Evolutionary conservation across 768 basidiomycete genomes (phyloP).

Genomic region (Trametes maxima): DNA sequence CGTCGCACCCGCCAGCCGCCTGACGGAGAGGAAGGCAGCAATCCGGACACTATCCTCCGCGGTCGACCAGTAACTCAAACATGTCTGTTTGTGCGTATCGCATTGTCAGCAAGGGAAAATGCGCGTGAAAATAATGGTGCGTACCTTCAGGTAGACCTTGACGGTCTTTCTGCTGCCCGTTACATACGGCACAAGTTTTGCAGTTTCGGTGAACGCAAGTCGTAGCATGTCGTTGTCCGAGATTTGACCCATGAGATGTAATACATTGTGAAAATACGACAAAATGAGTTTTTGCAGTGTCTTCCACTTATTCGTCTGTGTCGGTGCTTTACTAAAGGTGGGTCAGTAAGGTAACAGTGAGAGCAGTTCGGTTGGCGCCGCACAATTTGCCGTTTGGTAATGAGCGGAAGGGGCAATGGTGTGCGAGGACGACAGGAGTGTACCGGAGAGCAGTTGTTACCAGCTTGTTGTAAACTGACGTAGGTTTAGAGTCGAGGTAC

Average conservation of each 20-base stretch:
- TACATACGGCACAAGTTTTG: constrained; percentile 89
- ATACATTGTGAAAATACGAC: constrained; percentile 87
- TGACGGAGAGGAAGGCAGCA: constrained; percentile 81
- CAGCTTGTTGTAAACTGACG: constrained; percentile 90
- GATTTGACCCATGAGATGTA: constrained; percentile 77
- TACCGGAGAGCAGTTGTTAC: constrained; percentile 85
- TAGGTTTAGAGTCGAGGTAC: constrained; percentile 8
- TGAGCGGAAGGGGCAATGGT: constrained; percentile 88
- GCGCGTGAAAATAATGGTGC: not conserved
- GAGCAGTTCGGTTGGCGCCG: constrained; percentile 28
- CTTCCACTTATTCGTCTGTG: constrained; percentile 80
- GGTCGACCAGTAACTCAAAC: constrained; percentile 82
- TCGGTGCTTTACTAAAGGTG: constrained; percentile 71
- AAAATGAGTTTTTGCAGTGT: constrained; percentile 84
- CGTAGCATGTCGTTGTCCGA: constrained; percentile 65
- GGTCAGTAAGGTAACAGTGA: constrained; percentile 5
- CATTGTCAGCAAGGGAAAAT: not conserved
- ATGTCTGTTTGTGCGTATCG: constrained; percentile 52
- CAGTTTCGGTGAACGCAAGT: constrained; percentile 79
- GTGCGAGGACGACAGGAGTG: constrained; percentile 84
- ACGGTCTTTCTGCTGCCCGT: constrained; percentile 82
- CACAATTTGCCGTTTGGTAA: constrained; percentile 85
- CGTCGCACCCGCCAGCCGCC: constrained; percentile 73
- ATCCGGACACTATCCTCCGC: constrained; percentile 82
- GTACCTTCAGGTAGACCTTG: constrained; percentile 84